phyloP scores from a whole-genome alignment of 192 early-diverging fungal species.

The Entomortierella beljakovae region DNA sequence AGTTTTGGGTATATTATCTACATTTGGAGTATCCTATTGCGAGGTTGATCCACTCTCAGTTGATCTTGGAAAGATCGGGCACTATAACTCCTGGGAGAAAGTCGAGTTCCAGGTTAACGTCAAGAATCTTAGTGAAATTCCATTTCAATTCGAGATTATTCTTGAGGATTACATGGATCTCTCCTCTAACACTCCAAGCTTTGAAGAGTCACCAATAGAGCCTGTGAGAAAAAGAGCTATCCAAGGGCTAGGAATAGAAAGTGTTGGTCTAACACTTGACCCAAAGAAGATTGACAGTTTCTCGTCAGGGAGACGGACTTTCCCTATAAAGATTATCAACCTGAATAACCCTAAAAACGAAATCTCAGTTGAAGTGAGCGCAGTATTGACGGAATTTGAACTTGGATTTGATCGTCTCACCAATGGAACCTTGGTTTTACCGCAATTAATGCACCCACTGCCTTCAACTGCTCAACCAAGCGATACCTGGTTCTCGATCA shows the following conservation, averaged over 20 bases:
- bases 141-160: slow-evolving; percentile 67
- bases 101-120: slow-evolving; percentile 70
- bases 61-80: slow-evolving; percentile 84
- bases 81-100: slow-evolving; percentile 77
- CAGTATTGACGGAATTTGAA: slow-evolving; percentile 76
- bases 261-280: slow-evolving; percentile 72
- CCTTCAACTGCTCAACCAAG: slow-evolving; percentile 66
- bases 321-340: slow-evolving; percentile 71
- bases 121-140: slow-evolving; percentile 73
- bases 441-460: slow-evolving; percentile 77
- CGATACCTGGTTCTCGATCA: slow-evolving; percentile 87
- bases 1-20: slow-evolving; percentile 67
- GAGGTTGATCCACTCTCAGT: slow-evolving; percentile 58
- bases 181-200: no score
- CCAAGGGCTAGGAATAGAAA: slow-evolving; percentile 38
- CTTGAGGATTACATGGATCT: slow-evolving; percentile 64
- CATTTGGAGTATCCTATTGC: slow-evolving; percentile 70
- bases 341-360: slow-evolving; percentile 72
- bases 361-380: slow-evolving; percentile 62
- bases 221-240: slow-evolving; percentile 34
- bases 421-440: slow-evolving; percentile 76
- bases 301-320: slow-evolving; percentile 59
- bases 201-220: slow-evolving; percentile 1
- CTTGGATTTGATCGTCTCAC: slow-evolving; percentile 78
- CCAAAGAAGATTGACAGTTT: slow-evolving; percentile 65